Evolutionary conservation across 108 stramenopile genomes (phyloP).

Genomic region (Skeletonema tropicum): DNA sequence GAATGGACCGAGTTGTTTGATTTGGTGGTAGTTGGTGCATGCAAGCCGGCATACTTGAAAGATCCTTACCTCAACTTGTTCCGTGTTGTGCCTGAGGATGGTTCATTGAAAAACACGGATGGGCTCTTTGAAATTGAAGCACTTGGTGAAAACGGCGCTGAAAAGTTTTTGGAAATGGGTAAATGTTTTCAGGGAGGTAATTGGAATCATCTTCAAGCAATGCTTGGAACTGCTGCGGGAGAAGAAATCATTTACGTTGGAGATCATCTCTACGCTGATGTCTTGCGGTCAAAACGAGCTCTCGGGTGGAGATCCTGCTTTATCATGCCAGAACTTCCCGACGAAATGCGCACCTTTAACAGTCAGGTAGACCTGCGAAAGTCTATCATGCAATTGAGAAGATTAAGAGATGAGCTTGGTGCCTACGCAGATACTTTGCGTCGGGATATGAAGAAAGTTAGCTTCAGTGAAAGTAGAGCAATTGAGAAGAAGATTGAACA

Average conservation of each 20-base stretch:
- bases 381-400: constrained; percentile 62
- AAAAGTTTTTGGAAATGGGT: constrained; percentile 83
- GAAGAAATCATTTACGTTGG: constrained; percentile 97
- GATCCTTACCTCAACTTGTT: constrained; percentile 91
- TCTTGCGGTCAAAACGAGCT: constrained; percentile 90
- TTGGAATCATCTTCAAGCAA: constrained; percentile 91
- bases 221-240: constrained; percentile 88
- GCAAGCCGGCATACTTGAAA: constrained; percentile 88
- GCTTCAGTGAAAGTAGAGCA: constrained; percentile 14
- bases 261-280: constrained; percentile 95
- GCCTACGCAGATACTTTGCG: constrained; percentile 54
- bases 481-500: constrained; percentile 52
- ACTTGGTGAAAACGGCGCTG: constrained; percentile 66
- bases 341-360: constrained; percentile 79
- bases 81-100: constrained; percentile 80
- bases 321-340: constrained; percentile 88
- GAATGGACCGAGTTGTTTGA: constrained; percentile 97
- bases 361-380: constrained; percentile 48
- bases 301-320: constrained; percentile 96
- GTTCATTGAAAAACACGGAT: constrained; percentile 88
- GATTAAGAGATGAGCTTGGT: constrained; percentile 69
- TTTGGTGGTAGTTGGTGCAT: constrained; percentile 89
- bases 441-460: constrained; percentile 33
- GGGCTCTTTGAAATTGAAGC: constrained; percentile 90
- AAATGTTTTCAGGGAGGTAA: constrained; percentile 95